Evolutionary conservation across 1,284 basidiomycete species (phyloP).

Genomic region (Rugosomyces carneus): DNA sequence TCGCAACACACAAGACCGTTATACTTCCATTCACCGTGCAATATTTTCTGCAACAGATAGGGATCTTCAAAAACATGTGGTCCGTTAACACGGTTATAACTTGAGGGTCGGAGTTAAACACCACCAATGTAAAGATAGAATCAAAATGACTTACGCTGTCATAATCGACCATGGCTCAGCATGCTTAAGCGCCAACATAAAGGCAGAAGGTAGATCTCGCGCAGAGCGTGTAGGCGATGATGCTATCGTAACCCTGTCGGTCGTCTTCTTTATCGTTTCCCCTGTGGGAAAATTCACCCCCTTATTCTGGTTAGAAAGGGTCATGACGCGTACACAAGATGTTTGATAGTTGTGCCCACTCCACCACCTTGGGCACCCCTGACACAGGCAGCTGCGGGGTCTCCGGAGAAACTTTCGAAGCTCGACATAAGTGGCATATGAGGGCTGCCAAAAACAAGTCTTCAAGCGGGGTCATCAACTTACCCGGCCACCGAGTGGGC

Average conservation of each 20-base stretch:
- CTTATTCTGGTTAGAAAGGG: not conserved
- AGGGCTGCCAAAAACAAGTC: conserved; percentile 12
- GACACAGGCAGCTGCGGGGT: conserved; percentile 72
- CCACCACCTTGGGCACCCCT: conserved; percentile 68
- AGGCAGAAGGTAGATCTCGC: conserved; percentile 80
- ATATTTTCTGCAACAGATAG: conserved; percentile 54
- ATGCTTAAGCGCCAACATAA: conserved; percentile 75
- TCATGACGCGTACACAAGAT: conserved; percentile 45
- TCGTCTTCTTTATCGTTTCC: conserved; percentile 74
- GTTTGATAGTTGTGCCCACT: conserved; percentile 69
- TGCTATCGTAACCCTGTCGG: conserved; percentile 55
- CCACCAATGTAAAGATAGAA: too few relatives aligned
- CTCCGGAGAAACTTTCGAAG: conserved; percentile 79
- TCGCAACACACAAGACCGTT: conserved; percentile 43
- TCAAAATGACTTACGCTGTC: conserved; percentile 70
- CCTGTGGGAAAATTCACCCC: conserved; percentile 22
- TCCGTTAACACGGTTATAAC: conserved; percentile 68
- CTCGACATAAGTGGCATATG: conserved; percentile 30
- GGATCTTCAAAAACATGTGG: conserved; percentile 66
- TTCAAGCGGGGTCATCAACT: conserved; percentile 13
- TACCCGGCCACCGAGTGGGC: conserved; percentile 69
- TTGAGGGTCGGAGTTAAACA: too few relatives aligned
- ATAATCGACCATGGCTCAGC: conserved; percentile 67
- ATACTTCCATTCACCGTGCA: conserved; percentile 74
- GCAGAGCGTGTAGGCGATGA: conserved; percentile 62